Percentiles rank a stretch among this genome's conserved stretches.
Conservation (phyloP, 345 rosid species). For the Hypericum androsaemum region DNA sequence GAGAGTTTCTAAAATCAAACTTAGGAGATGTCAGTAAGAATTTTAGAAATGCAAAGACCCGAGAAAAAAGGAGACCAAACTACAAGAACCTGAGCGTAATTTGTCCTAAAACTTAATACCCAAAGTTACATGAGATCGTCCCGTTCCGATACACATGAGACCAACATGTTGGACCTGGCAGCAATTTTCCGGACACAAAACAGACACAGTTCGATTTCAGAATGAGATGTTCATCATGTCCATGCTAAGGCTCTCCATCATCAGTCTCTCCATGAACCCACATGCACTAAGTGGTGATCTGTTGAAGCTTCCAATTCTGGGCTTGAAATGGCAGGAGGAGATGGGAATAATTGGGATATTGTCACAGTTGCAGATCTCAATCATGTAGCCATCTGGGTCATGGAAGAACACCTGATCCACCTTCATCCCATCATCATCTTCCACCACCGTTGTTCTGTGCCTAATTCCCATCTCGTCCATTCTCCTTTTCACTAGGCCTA, state of each 20-base stretch:
- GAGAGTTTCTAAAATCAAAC: no score
- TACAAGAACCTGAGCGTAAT: no score
- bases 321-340: constrained; percentile 30
- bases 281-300: constrained; percentile 22
- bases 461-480: constrained; percentile 39
- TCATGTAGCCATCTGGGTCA: constrained; percentile 60
- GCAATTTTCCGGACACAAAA: no score
- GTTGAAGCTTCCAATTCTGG: constrained; percentile 21
- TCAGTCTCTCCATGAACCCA: constrained; percentile 38
- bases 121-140: no score
- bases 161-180: no score
- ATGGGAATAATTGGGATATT: constrained; percentile 40
- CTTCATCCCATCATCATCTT: constrained; percentile 34
- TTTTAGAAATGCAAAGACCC: no score
- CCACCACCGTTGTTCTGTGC: constrained; percentile 34
- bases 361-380: constrained; percentile 50
- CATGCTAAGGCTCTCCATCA: constrained; percentile 59
- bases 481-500: constrained; percentile 37
- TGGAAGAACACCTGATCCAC: constrained; percentile 56
- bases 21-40: no score
- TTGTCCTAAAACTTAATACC: no score
- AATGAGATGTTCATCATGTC: constrained; percentile 46
- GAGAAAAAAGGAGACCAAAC: no score
- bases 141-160: no score
- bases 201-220: constrained; percentile 34